Conservation (phyloP, 257 asterid species). For the Henckelia pumila region DNA sequence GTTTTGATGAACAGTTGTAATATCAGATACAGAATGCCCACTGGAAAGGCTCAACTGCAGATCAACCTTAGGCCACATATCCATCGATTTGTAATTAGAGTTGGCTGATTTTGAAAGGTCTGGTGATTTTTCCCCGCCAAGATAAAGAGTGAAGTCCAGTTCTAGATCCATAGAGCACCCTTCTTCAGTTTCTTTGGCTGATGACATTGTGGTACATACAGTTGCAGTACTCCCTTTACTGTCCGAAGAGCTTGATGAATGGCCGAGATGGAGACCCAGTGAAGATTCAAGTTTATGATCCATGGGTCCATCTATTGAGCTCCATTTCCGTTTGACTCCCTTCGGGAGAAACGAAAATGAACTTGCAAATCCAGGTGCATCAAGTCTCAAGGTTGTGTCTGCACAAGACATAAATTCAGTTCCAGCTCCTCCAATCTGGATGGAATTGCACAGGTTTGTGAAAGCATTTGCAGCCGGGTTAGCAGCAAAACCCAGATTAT, state of each 20-base stretch:
- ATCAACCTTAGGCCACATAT: conserved; percentile 58
- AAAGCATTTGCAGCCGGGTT: conserved; percentile 56
- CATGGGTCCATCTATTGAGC: conserved; percentile 34
- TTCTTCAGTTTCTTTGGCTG: conserved; percentile 83
- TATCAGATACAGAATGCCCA: conserved; percentile 61
- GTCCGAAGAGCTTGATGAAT: conserved; percentile 89
- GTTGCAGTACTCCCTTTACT: conserved; percentile 91
- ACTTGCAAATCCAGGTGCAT: conserved; percentile 47
- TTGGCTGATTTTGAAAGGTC: conserved; percentile 41
- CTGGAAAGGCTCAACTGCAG: conserved; percentile 75
- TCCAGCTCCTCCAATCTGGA: conserved; percentile 46
- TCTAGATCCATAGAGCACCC: conserved; percentile 90
- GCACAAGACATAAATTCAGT: conserved; percentile 43
- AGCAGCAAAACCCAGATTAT: conserved; percentile 63
- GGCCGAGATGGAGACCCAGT: conserved; percentile 63
- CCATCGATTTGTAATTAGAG: conserved; percentile 34
- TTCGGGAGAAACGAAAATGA: conserved; percentile 39
- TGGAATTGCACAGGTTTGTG: conserved; percentile 60
- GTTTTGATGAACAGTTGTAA: conserved; percentile 50
- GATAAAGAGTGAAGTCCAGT: conserved; percentile 77
- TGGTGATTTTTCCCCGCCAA: conserved; percentile 64
- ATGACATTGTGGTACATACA: conserved; percentile 77
- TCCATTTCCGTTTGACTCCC: conserved; percentile 82
- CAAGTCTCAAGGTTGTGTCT: conserved; percentile 78
- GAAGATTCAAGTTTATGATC: conserved; percentile 42